phyloP scores from a whole-genome alignment of 768 basidiomycete species.

The Trametes coccinea region DNA sequence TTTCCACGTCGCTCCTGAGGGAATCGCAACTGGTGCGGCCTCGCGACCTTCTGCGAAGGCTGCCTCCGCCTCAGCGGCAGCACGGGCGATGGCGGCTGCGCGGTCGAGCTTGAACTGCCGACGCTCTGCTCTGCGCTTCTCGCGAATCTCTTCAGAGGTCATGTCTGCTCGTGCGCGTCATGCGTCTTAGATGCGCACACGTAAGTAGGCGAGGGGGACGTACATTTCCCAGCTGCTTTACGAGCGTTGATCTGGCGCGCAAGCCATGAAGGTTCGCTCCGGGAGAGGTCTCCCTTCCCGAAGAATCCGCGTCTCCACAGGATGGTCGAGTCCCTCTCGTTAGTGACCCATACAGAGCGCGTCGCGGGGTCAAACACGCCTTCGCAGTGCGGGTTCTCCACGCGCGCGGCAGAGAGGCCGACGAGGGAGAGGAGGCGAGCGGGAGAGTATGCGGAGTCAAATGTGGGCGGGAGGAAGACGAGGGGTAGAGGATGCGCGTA shows the following conservation, averaged over 20 bases:
- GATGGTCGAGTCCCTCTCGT: conserved; percentile 58
- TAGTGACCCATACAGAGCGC: conserved; percentile 84
- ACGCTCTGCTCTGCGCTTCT: conserved; percentile 82
- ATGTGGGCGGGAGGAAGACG: conserved; percentile 41
- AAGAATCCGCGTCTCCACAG: conserved; percentile 95
- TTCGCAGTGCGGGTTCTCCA: conserved; percentile 72
- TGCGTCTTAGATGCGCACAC: neutral
- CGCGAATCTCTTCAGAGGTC: conserved; percentile 91
- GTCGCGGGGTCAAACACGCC: conserved; percentile 78
- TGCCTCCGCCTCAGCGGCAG: conserved; percentile 76
- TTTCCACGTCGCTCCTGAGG: conserved; percentile 82
- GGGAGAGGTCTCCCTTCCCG: conserved; percentile 91
- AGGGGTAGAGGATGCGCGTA: conserved; percentile 74
- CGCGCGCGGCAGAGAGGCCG: conserved; percentile 49
- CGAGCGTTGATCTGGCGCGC: conserved; percentile 70
- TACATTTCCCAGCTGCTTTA: conserved; percentile 55
- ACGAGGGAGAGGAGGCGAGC: conserved; percentile 46
- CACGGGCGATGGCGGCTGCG: conserved; percentile 81
- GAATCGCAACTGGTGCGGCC: conserved; percentile 63
- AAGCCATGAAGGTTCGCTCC: conserved; percentile 95
- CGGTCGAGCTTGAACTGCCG: conserved; percentile 93
- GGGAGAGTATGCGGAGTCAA: conserved; percentile 27
- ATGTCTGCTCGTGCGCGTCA: conserved; percentile 33
- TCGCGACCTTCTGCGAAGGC: conserved; percentile 73
- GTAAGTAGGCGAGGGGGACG: conserved; percentile 4